phyloP scores from a whole-genome alignment of 1,139 yeast genomes.

The Nakaseomyces nivariensis region DNA sequence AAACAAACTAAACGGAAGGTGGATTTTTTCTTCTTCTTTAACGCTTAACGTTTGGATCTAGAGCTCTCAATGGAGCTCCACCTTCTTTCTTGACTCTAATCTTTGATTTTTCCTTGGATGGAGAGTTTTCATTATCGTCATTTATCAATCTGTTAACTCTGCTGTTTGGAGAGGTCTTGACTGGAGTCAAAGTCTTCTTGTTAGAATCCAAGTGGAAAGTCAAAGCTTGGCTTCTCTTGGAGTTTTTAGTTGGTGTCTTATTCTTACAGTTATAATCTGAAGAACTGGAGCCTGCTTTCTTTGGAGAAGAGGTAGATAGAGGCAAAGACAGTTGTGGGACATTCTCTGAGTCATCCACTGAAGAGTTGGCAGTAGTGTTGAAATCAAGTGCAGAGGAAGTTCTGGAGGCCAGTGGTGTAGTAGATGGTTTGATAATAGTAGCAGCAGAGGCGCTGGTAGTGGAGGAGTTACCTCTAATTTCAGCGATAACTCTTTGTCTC shows the following conservation, averaged over 20 bases:
- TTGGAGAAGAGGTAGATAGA: constrained; percentile 7
- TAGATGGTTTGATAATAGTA: constrained; percentile 1
- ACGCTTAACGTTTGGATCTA: constrained; percentile 1
- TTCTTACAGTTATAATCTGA: not conserved
- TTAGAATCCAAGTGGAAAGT: constrained; percentile 27
- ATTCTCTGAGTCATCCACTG: constrained; percentile 2
- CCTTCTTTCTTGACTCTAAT: not conserved
- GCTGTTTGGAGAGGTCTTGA: constrained; percentile 26
- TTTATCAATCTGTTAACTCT: constrained; percentile 27
- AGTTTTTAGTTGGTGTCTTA: constrained; percentile 3
- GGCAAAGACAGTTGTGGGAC: constrained; percentile 2
- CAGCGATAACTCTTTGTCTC: constrained; percentile 21
- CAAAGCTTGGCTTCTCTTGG: constrained; percentile 25
- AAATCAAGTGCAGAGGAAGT: constrained; percentile 4
- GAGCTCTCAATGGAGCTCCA: not conserved
- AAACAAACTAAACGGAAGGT: not conserved
- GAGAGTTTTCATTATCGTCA: constrained; percentile 7
- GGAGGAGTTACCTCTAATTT: not conserved
- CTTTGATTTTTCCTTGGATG: not conserved
- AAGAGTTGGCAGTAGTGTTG: not conserved
- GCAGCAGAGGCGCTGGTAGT: too few species aligned
- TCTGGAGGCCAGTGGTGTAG: constrained; percentile 9
- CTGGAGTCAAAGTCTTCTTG: constrained; percentile 23
- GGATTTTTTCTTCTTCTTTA: not conserved
- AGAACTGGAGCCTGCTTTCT: not conserved